Conservation (phyloP, 441 rosid genomes). For the Populus hybrid region DNA sequence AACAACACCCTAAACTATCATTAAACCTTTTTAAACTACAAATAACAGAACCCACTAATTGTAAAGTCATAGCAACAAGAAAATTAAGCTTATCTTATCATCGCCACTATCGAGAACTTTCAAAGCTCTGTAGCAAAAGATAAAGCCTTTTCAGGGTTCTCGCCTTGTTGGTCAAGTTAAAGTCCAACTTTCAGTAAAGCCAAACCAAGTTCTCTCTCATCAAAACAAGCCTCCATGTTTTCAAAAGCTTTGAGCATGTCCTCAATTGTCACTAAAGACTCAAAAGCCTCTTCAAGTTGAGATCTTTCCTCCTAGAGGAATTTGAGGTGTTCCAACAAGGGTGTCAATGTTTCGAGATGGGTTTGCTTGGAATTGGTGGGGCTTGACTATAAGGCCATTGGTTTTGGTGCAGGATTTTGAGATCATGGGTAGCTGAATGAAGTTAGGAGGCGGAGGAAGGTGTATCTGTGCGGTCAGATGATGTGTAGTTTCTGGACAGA, state of each 20-base stretch:
- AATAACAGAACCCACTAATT: conserved; percentile 72
- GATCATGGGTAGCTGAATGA: conserved; percentile 22
- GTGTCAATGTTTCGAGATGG: conserved; percentile 49
- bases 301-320: conserved; percentile 52
- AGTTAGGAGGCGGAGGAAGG: conserved; percentile 18
- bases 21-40: conserved; percentile 62
- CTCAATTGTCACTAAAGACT: conserved; percentile 63
- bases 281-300: conserved; percentile 80
- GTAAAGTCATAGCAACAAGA: conserved; percentile 70
- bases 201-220: conserved; percentile 71
- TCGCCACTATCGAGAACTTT: conserved; percentile 49
- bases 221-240: conserved; percentile 68
- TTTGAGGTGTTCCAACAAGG: conserved; percentile 43
- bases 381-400: conserved; percentile 30
- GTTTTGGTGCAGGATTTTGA: conserved; percentile 35
- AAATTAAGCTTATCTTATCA: conserved; percentile 38
- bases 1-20: conserved; percentile 72
- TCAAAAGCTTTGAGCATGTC: conserved; percentile 72
- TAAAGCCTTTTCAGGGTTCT: conserved; percentile 63
- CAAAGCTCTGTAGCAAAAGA: conserved; percentile 68
- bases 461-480: conserved; percentile 23
- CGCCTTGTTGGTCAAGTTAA: conserved; percentile 83
- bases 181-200: conserved; percentile 76
- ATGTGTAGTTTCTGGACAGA: conserved; percentile 24
- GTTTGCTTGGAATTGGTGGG: conserved; percentile 31